Conservation (phyloP, 2,329 filamentous ascomycete species). For the Phaeosphaeriaceae sp. region DNA sequence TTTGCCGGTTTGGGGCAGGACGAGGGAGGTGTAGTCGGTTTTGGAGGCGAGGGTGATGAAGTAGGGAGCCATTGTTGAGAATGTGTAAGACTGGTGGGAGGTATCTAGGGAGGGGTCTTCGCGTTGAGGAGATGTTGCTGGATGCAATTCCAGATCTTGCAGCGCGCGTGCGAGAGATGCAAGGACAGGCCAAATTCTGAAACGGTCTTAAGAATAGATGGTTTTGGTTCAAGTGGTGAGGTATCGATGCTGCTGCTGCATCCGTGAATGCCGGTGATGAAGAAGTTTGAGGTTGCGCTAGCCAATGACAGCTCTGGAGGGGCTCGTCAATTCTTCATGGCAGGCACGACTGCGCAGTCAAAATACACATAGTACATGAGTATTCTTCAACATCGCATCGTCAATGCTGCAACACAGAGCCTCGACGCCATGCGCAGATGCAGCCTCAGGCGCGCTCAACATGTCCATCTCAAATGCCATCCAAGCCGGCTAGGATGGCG, state of each 20-base stretch:
- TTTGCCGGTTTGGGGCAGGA: constrained; percentile 26
- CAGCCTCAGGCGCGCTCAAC: neutral
- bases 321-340: neutral
- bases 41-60: constrained; percentile 23
- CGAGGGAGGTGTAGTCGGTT: constrained; percentile 22
- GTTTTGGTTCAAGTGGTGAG: neutral
- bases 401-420: neutral
- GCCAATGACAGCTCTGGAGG: neutral
- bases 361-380: neutral
- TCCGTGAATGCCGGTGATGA: neutral
- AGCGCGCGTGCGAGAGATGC: neutral
- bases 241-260: neutral
- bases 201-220: neutral
- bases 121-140: no score
- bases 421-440: neutral
- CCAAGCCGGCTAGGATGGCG: neutral
- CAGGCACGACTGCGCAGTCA: neutral
- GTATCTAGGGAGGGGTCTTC: no score
- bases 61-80: constrained; percentile 13
- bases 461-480: neutral
- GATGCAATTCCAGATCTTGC: no score
- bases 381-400: neutral
- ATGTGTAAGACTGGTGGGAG: constrained; percentile 1
- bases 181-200: neutral
- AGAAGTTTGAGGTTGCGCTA: neutral